Conservation (phyloP, 768 basidiomycete species). For the Pluteus cervinus region DNA sequence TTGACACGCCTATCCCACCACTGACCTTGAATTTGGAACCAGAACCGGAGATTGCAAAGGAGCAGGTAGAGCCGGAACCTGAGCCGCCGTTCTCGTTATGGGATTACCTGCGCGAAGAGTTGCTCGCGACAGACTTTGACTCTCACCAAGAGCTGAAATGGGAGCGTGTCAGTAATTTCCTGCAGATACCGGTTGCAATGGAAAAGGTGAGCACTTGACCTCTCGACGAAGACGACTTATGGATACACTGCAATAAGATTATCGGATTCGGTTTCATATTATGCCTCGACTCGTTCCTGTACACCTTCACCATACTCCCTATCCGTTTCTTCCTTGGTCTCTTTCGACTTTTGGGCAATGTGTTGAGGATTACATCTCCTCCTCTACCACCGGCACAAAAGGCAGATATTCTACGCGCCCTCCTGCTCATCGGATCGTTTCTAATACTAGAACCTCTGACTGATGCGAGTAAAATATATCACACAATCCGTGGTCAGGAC, state of each 20-base stretch:
- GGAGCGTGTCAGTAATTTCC: constrained; percentile 95
- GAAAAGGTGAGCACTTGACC: constrained; percentile 64
- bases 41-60: too few relatives aligned
- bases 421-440: constrained; percentile 72
- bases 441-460: constrained; percentile 74
- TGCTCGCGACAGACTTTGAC: constrained; percentile 90
- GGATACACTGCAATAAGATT: constrained; percentile 44
- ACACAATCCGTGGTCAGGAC: constrained; percentile 95
- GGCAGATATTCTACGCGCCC: constrained; percentile 80
- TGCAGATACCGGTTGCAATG: constrained; percentile 86
- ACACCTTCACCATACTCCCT: constrained; percentile 96
- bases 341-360: constrained; percentile 45
- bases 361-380: constrained; percentile 42
- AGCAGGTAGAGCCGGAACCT: constrained; percentile 17
- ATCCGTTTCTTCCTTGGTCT: constrained; percentile 74
- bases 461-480: constrained; percentile 97
- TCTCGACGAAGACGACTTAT: constrained; percentile 2
- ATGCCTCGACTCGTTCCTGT: constrained; percentile 95
- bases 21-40: too few relatives aligned
- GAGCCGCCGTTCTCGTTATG: constrained; percentile 72
- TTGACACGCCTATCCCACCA: constrained; percentile 13
- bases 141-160: constrained; percentile 91
- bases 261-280: constrained; percentile 89
- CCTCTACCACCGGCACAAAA: constrained; percentile 84
- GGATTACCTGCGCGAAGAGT: constrained; percentile 88